Evolutionary conservation across 768 basidiomycete genomes (phyloP).

Genomic region (Boletus patriciae): DNA sequence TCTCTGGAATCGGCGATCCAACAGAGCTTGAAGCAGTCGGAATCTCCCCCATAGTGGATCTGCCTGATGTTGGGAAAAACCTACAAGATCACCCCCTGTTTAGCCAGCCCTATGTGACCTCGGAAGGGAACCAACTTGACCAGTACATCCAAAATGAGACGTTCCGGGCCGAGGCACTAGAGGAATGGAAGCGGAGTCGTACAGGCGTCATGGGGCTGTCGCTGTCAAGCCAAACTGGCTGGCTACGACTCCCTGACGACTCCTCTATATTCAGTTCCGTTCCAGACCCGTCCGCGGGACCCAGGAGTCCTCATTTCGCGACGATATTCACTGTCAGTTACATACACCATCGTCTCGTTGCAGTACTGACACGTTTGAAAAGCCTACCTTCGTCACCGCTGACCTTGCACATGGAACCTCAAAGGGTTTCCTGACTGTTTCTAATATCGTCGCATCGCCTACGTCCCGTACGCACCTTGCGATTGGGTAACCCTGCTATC

Average conservation of each 20-base stretch:
- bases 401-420: not conserved
- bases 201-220: not conserved
- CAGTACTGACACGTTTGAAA: not conserved
- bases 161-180: not conserved
- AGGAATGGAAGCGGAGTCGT: not conserved
- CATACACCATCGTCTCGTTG: not conserved
- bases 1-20: not conserved
- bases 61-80: not conserved
- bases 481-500: too few species aligned
- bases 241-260: not conserved
- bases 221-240: not conserved
- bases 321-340: not conserved
- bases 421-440: not conserved
- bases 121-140: not conserved
- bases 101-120: not conserved
- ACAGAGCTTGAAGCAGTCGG: not conserved
- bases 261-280: not conserved
- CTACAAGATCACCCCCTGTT: not conserved
- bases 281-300: not conserved
- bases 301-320: not conserved
- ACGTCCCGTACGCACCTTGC: not conserved
- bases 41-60: not conserved
- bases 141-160: not conserved
- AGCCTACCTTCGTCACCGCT: constrained; percentile 1
- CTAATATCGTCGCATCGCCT: not conserved